Evolutionary conservation across 441 rosid species (phyloP).

Genomic region (Dalechampia spathulata): DNA sequence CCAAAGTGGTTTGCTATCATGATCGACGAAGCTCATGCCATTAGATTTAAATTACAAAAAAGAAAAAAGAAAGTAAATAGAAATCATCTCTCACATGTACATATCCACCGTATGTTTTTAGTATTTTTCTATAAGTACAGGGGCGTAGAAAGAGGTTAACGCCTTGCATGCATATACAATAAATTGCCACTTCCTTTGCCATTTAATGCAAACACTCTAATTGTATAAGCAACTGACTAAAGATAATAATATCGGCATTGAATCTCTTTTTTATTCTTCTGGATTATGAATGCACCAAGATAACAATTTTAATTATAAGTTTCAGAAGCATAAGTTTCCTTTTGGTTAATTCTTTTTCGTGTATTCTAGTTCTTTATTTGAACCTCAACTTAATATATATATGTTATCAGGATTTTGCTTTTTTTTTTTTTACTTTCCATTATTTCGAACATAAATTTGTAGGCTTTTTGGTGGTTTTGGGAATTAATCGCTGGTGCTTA

Average conservation of each 20-base stretch:
- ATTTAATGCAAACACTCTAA: conserved; percentile 2
- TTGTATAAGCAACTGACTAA: conserved; percentile 14
- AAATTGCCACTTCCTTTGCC: conserved; percentile 10
- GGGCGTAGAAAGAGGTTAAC: background rate
- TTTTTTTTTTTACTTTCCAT: conserved; percentile 10
- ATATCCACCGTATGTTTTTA: too few species aligned
- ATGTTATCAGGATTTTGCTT: background rate
- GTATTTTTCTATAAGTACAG: conserved; percentile 3
- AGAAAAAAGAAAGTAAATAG: too few species aligned
- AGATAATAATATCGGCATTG: conserved; percentile 6
- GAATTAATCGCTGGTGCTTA: conserved; percentile 4
- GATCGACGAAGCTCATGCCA: too few species aligned
- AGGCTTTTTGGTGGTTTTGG: conserved; percentile 8
- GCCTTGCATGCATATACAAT: background rate
- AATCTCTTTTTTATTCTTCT: conserved; percentile 3
- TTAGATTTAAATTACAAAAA: too few species aligned
- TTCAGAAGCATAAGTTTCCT: conserved; percentile 16
- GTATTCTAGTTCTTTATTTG: conserved; percentile 16
- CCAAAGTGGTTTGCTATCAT: background rate
- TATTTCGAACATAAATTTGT: conserved; percentile 4
- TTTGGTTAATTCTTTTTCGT: conserved; percentile 13
- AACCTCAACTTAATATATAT: conserved; percentile 1
- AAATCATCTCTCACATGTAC: too few species aligned
- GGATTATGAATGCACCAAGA: conserved; percentile 11
- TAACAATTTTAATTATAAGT: conserved; percentile 12